phyloP scores from a whole-genome alignment of 2,329 filamentous ascomycete species.

The Alternaria arbusti region DNA sequence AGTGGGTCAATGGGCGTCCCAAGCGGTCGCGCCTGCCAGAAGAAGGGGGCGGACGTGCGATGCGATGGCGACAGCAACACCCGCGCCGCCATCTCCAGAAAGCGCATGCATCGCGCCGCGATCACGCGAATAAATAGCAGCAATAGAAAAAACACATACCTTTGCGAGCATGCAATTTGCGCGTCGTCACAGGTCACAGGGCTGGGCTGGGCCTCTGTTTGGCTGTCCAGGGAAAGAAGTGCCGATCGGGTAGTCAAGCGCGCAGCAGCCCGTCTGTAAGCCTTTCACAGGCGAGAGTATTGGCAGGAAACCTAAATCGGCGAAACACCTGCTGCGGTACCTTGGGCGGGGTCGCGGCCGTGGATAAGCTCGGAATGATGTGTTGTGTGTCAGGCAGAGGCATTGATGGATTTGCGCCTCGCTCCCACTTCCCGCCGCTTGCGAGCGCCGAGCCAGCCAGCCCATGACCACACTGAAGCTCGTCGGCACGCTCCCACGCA shows the following conservation, averaged over 20 bases:
- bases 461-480: slow-evolving; percentile 5
- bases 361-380: slow-evolving; percentile 49
- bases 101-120: slow-evolving; percentile 21
- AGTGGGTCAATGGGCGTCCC: slow-evolving; percentile 33
- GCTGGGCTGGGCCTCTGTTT: slow-evolving; percentile 46
- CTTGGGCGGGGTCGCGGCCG: slow-evolving; percentile 39
- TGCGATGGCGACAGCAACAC: slow-evolving; percentile 15
- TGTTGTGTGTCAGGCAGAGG: slow-evolving; percentile 37
- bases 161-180: slow-evolving; percentile 46
- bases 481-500: neutral
- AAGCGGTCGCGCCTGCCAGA: slow-evolving; percentile 29
- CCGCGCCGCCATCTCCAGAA: slow-evolving; percentile 19
- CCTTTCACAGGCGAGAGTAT: slow-evolving; percentile 40
- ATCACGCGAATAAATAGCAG: slow-evolving; percentile 7
- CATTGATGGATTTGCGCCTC: slow-evolving; percentile 24
- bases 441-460: slow-evolving; percentile 26
- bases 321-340: slow-evolving; percentile 29
- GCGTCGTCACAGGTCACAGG: slow-evolving; percentile 48
- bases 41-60: slow-evolving; percentile 30
- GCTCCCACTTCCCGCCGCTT: slow-evolving; percentile 12
- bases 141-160: slow-evolving; percentile 41
- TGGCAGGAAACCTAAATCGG: slow-evolving; percentile 40
- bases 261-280: slow-evolving; percentile 35
- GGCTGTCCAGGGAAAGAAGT: slow-evolving; percentile 43
- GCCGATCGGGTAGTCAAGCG: slow-evolving; percentile 43